Evolutionary conservation across 441 rosid genomes (phyloP), one percentile per base, ranked within the genome.

Genomic region (Corymbia calophylla): DNA sequence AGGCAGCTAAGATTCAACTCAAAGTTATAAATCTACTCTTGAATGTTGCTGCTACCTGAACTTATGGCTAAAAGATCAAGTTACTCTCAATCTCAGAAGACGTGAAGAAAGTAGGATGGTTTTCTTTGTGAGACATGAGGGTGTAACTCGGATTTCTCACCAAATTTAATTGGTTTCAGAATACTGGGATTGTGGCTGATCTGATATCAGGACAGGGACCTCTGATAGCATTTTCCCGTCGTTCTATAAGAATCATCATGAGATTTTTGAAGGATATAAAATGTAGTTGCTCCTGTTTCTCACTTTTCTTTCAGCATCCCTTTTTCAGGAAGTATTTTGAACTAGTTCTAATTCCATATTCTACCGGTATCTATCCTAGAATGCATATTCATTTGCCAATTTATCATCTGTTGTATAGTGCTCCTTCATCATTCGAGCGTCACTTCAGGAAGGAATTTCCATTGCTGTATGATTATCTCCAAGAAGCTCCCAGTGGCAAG

Each of bases 351-450:
- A 77, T 25, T 44, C 27, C n/a, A 12, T 77, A 44, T 77, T 77
- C 1, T 44, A 44, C n/a, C 13, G 84, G 17, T 13, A 12, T 14
- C n/a, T 14, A 44, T 12, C 17, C 11, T 0, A 23, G 17, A 48
- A 1, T 44, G 84, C 44, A 44, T 77, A 77, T 77, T 77, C 53
- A 77, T 53, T 88, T 92, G 17, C 27, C 53, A 11, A 60, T 62
- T 89, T 56, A 3, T 47, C 19, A 44, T 47, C 89, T 89, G 66
- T 89, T 66, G 89, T 29, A 9, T 58, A 97, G 98, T 92, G 97
- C 98, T 91, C 97, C 99, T 89, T 92, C 98, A 93, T 93, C 95
- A 54, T 98, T 96, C 88, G 98, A 97, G 92, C 73, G 88, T 82
- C 94, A 90, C 68, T 98, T 98, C 92, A 90, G 88, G 70, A 95